A percentile compares a stretch with the other conserved stretches of the same genome.
These are phyloP conservation scores for Ophiocordyceps camponoti-floridani DNA, from an alignment of 2,329 filamentous ascomycete genomes.

Conservation along the genomic window DNA sequence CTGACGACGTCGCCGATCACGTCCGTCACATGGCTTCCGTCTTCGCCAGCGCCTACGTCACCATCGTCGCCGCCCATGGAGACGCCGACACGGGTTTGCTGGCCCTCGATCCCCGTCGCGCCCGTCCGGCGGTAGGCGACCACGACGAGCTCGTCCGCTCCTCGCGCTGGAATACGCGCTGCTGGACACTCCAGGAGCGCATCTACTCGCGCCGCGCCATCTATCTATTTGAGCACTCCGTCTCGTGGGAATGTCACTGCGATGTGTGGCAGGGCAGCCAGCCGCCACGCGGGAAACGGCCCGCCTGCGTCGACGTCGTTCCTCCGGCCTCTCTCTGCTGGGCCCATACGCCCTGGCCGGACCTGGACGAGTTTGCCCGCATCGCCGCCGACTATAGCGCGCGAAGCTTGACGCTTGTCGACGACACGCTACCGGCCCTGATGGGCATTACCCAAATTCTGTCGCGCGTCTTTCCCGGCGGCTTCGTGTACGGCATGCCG, in stretches of 20 bases:
- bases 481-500: slow-evolving; percentile 27
- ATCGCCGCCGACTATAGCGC: slow-evolving; percentile 25
- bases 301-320: slow-evolving; percentile 15
- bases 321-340: slow-evolving; percentile 17
- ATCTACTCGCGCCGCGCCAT: slow-evolving; percentile 23
- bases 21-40: slow-evolving; percentile 25
- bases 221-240: slow-evolving; percentile 23
- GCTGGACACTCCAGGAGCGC: slow-evolving; percentile 25
- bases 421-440: slow-evolving; percentile 24
- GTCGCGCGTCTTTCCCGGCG: slow-evolving; percentile 21
- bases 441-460: slow-evolving; percentile 23
- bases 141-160: slow-evolving; percentile 20
- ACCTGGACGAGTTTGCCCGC: slow-evolving; percentile 25
- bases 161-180: slow-evolving; percentile 20
- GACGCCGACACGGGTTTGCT: slow-evolving; percentile 19
- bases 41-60: slow-evolving; percentile 25
- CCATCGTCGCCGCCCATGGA: slow-evolving; percentile 23
- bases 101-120: slow-evolving; percentile 16
- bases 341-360: slow-evolving; percentile 23
- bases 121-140: slow-evolving; percentile 9
- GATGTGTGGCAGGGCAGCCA: slow-evolving; percentile 21
- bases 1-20: slow-evolving; percentile 19
- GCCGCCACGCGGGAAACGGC: slow-evolving; percentile 12
- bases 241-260: slow-evolving; percentile 28
- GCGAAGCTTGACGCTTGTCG: slow-evolving; percentile 18